Evolutionary conservation across 805 yeast genomes (phyloP), one percentile per base, ranked within the genome.

Genomic region (Vanderwaltozyma verrucispora): DNA sequence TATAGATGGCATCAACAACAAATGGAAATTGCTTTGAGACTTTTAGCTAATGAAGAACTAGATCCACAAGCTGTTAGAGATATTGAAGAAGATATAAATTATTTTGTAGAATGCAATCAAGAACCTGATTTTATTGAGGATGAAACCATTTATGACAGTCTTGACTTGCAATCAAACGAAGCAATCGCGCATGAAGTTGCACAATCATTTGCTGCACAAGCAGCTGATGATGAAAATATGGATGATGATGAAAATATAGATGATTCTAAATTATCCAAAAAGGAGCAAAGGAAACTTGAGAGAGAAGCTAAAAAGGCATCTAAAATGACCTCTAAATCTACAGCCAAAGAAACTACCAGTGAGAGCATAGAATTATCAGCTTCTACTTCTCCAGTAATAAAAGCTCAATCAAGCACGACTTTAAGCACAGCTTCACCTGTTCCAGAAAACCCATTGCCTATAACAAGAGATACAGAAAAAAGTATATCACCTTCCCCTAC

Each of bases 101-200:
- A 87, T 63, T 89, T 81, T 59, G 89, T 89, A 19, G 96, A 89
- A 48, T 79, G 85, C 36, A 89, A 88, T 57, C 92, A 82, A 62
- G 95, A 86, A 33, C 85, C 75, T 5, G 95, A 86, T 50, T 89
- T 87, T 57, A 79, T 88, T 25, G 96, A 86, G 53, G 95, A 89
- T 59, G 96, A 88, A 51, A 85, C 85, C n/a, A 77, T 89, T 46
- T 89, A 89, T 60, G 97, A 89, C 46, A 79, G 74, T 37, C 67
- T 89, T 40, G 82, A 80, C 39, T 67, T 89, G 33, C 80, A 73
- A 41, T 80, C 76, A 5, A 58, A 62, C 36, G 76, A 74, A 32
- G 59, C 72, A 27, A 72, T 70, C 26, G 73, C 70, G 19, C 74
- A 70, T 26, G 73, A 68, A 38, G 69, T 68, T 21, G 74, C 72